Conservation (phyloP, 345 rosid species). For the Theobroma cacao region DNA sequence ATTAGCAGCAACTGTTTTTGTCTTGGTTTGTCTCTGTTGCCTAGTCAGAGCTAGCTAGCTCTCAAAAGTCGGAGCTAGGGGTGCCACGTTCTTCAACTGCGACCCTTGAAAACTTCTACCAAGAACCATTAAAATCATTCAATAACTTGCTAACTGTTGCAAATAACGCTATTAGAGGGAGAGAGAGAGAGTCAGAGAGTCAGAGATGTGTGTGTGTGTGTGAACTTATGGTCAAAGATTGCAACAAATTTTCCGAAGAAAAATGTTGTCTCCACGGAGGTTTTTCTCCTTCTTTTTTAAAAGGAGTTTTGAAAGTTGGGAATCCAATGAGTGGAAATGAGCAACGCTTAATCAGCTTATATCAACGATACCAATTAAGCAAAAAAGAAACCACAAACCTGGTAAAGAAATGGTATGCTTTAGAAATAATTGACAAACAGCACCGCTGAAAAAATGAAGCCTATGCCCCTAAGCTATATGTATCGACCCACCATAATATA, state of each 20-base stretch:
- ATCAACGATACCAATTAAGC: no score
- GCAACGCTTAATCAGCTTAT: no score
- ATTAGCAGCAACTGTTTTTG: not conserved
- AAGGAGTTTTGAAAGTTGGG: not conserved
- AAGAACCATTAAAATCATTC: not conserved
- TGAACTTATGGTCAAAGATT: not conserved
- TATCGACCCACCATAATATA: not conserved
- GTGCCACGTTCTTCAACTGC: constrained; percentile 4
- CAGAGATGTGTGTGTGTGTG: no score
- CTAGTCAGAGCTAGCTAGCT: not conserved
- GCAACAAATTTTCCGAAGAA: not conserved
- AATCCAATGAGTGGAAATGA: not conserved
- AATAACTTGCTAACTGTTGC: not conserved
- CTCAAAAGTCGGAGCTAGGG: not conserved
- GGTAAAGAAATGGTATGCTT: not conserved
- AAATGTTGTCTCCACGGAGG: not conserved
- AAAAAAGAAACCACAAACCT: no score
- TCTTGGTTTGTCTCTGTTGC: not conserved
- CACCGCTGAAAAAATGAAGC: not conserved
- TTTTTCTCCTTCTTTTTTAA: not conserved
- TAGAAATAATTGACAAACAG: not conserved
- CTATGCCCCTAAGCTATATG: not conserved
- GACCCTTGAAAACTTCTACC: not conserved
- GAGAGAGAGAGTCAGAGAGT: not conserved
- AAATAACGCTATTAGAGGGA: no score